These are phyloP conservation scores for Croton laevigatus DNA, from an alignment of 441 rosid genomes.

Conservation along the genomic window DNA sequence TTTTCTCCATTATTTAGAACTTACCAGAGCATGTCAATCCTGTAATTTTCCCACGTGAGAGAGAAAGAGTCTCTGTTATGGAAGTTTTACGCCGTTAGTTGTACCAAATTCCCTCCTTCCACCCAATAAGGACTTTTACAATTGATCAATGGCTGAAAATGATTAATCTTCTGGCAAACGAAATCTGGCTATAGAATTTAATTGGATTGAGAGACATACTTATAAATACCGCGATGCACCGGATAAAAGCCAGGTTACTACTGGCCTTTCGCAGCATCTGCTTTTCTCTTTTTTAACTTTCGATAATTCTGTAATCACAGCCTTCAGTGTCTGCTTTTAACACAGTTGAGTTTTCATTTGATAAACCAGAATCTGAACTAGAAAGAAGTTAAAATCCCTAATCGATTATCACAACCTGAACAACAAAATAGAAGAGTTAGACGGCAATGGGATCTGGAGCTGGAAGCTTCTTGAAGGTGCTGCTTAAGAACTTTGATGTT, in stretches of 20 bases:
- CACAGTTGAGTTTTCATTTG: background rate
- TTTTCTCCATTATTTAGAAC: background rate
- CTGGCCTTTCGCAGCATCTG: background rate
- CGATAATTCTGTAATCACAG: too few species aligned
- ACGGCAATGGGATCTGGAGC: slow-evolving; percentile 42
- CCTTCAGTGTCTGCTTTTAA: background rate
- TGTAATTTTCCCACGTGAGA: background rate
- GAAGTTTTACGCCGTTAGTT: background rate
- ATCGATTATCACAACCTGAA: too few species aligned
- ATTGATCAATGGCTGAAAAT: background rate
- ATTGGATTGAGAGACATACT: background rate
- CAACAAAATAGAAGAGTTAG: background rate
- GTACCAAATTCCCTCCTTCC: background rate
- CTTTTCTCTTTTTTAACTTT: background rate
- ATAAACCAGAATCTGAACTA: background rate
- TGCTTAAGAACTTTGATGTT: slow-evolving; percentile 84
- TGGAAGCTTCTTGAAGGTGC: slow-evolving; percentile 70
- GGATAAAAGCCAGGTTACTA: background rate
- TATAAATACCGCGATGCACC: background rate
- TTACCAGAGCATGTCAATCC: background rate
- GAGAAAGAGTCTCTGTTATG: background rate
- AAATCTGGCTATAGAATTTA: background rate
- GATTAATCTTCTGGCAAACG: background rate
- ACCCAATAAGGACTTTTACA: background rate
- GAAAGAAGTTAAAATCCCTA: slow-evolving; percentile 1